Evolutionary conservation across 352 stramenopile genomes (phyloP), one percentile per base, ranked within the genome.

Genomic region (Globisporangium cederbergense): DNA sequence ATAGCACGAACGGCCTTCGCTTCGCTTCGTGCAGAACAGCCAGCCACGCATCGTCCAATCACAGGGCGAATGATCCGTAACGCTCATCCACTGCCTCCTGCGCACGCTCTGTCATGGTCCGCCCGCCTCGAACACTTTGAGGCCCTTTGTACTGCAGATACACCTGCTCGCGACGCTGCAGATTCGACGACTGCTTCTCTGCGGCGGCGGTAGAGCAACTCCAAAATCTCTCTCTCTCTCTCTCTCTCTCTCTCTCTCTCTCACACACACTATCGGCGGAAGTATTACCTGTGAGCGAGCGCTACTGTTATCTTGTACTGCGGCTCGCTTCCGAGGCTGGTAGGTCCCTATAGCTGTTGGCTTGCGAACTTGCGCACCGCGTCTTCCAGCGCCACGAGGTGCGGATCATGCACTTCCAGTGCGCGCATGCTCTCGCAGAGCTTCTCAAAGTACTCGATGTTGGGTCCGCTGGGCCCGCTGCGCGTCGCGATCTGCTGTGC

Each of bases 391-490:
- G 81, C 78, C 2, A 81, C 77, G 45, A 95, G 73, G 66, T 95
- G 86, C 54, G 81, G 81, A 58, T 95, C 86, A 56, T 71, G 65
- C 57, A 95, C 81, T 32, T 90, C 73, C 62, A 95, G 68, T 49
- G 76, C 54, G 65, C 83, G 84, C 83, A 95, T 95, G 82, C 75
- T 84, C 56, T 88, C 79, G 65, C 83, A 93, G 60, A 96, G 79
- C 60, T 82, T 85, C 57, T 89, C 88, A 58, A 96, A 76, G 65
- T 96, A 96, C 75, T 96, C 87, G 49, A 89, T 84, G 74, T 96
- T 96, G 56, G 86, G 80, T 25, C 87, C 87, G 58, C 83, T 93
- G 59, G 78, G 77, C 18, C 87, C 87, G 38, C 68, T 74, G 10
- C 85, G 75, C 13, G 83, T 93, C 46, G 78, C 79, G 67, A 96